Percentiles rank a stretch among this genome's conserved stretches.
phyloP scores from a whole-genome alignment of 2,329 filamentous ascomycete species.

The Alternaria brassicicola region DNA sequence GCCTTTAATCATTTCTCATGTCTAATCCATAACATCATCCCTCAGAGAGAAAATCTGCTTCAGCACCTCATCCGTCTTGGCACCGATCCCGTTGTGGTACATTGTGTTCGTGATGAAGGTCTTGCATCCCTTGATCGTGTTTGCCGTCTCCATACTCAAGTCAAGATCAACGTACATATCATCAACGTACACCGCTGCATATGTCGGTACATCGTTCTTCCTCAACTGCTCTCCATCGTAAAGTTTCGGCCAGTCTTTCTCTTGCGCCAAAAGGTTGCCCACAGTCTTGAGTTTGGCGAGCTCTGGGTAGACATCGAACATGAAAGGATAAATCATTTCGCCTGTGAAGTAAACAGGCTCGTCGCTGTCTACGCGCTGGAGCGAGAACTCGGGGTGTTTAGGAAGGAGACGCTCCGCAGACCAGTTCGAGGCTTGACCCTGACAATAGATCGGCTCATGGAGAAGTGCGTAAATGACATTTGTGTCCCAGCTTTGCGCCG shows the following conservation, averaged over 20 bases:
- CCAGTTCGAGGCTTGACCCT: conserved; percentile 72
- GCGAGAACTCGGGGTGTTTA: conserved; percentile 53
- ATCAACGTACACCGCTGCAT: conserved; percentile 80
- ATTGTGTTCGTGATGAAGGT: conserved; percentile 84
- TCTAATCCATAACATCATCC: conserved; percentile 68
- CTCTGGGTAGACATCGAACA: conserved; percentile 81
- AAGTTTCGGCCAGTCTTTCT: conserved; percentile 73
- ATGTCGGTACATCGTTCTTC: conserved; percentile 82
- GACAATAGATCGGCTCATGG: conserved; percentile 88
- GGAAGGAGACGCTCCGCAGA: conserved; percentile 70
- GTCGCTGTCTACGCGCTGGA: conserved; percentile 46
- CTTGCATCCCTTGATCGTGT: conserved; percentile 75
- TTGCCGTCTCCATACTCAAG: conserved; percentile 74
- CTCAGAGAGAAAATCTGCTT: conserved; percentile 76
- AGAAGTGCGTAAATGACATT: conserved; percentile 83
- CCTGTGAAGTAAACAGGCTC: conserved; percentile 79
- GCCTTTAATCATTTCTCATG: neutral
- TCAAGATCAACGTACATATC: conserved; percentile 92
- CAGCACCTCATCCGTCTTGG: conserved; percentile 76
- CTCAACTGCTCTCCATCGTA: conserved; percentile 77
- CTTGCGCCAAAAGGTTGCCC: conserved; percentile 72
- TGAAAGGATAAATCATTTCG: conserved; percentile 89
- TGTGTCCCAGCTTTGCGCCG: conserved; percentile 71
- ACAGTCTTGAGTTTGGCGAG: conserved; percentile 71
- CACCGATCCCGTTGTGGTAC: conserved; percentile 83